Evolutionary conservation across 75 land plant genomes (phyloP), one percentile per base, ranked within the genome.

Genomic region (Pinus tabuliformis): DNA sequence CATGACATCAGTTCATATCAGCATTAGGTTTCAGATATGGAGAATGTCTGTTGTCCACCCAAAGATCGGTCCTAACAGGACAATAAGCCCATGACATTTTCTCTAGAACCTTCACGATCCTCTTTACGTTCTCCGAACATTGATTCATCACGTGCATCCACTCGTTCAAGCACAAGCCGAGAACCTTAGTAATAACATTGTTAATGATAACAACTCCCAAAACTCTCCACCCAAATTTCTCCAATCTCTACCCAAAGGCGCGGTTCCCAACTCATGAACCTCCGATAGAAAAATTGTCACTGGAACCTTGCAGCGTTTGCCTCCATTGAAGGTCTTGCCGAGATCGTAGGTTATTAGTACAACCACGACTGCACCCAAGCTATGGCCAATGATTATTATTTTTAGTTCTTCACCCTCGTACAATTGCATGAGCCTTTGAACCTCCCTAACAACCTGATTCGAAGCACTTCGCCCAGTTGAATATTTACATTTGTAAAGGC

Each of bases 261-360:
- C 49, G 36, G 86, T 91, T 91, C 0, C 93, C 93, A 3, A 88
- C 90, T 1, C 93, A 78, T 4, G 93, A 90, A 18, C 89, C 90
- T 0, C 85, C 93, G 72, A 88, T 88, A 91, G 22, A 86, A 36
- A 0, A 91, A 90, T 11, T 89, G n/a, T 84, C 36, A 84, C 82
- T 12, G 88, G 91, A 62, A 62, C 26, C 16, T 74, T 42, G 24
- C 82, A 80, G 52, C 52, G 8, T 49, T 8, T 49, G 11, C 0
- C 52, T 49, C 9, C 30, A 6, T 56, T 39, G 73, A 88, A 78
- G 11, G 70, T 56, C 12, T 68, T 57, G 3, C 63, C 58, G 36
- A 88, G 37, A 28, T 84, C 84, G 73, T 82, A 75, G 5, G 90
- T 84, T 1, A 85, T 52, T 3, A 84, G 80, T 0, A 79, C 73